phyloP scores from a whole-genome alignment of 1,139 yeast genomes.

The Yamadazyma jaroonii region DNA sequence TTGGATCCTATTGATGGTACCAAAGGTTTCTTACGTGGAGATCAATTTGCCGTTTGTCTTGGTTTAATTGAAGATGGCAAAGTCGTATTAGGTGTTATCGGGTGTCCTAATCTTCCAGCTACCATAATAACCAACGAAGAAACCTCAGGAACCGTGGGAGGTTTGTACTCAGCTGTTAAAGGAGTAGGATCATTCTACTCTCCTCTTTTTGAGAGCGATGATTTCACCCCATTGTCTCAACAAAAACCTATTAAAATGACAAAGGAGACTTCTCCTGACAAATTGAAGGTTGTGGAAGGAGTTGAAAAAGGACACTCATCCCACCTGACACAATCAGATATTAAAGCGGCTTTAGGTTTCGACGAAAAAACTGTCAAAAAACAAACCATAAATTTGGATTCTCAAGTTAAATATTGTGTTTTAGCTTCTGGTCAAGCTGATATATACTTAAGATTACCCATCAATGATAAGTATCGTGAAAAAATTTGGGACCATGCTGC shows the following conservation, averaged over 20 bases:
- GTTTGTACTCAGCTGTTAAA: conserved; percentile 72
- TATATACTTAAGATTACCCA: conserved; percentile 84
- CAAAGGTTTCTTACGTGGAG: conserved; percentile 92
- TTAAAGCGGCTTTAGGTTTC: conserved; percentile 60
- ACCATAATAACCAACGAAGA: conserved; percentile 39
- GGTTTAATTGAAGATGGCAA: conserved; percentile 84
- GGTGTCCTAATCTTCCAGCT: conserved; percentile 86
- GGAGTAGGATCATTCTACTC: conserved; percentile 71
- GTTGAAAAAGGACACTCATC: conserved; percentile 97
- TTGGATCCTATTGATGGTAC: conserved; percentile 98
- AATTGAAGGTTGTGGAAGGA: conserved; percentile 82
- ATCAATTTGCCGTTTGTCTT: conserved; percentile 93
- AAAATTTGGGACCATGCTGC: conserved; percentile 99
- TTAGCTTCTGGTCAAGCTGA: conserved; percentile 92
- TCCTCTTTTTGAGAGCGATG: conserved; percentile 33
- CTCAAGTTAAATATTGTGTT: conserved; percentile 94
- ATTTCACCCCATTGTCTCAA: conserved; percentile 35
- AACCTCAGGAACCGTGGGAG: conserved; percentile 50
- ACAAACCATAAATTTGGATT: conserved; percentile 73
- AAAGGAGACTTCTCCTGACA: conserved; percentile 36
- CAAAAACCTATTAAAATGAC: conserved; percentile 43
- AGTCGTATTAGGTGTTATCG: conserved; percentile 88
- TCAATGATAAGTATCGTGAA: conserved; percentile 72
- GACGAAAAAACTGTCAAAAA: conserved; percentile 38
- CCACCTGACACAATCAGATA: conserved; percentile 78